Base-by-base conservation (phyloP, 495 filamentous ascomycete genomes). In the Hypomontagnella monticulosa region DNA sequence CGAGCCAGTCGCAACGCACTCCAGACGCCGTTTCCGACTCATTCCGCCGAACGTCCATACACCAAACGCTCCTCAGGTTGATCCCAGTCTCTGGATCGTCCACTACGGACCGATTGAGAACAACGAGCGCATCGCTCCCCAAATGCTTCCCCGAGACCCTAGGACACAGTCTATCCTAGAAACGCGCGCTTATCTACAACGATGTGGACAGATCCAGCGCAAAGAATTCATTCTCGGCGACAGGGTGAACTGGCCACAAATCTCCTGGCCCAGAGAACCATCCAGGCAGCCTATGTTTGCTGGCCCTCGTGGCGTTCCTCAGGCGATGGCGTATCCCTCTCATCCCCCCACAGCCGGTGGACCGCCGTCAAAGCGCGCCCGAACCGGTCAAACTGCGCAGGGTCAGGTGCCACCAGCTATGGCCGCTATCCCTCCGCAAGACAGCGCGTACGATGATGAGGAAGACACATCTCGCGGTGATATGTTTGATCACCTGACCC, bases 201-300 rank as follows among this genome's bases (percentile, higher is more conserved):
- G 79, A 33, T 87, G 90, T 63, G 94, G 95, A 20, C 91, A 92
- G 70, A 86, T 97, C 32, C 83, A 87, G 40, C 89, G 91, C 57
- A 97, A 96, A 68, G 93, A 97, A 66, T 99, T 99, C 72, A 93
- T 97, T 85, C 84, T 99, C 18, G 85, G 88, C 38, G 95, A 99
- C 75, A 85, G 91, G 5, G 81, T 83, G 47, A 95, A 90, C 75
- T 99, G 94, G 94, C 94, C 95, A 4, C 84, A 87, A 11, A 90
- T 98, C 54, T 85, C 86, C 38, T 85, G 92, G 54, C 91, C 93
- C 0, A 72, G 74, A 54, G 76, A 79, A 23, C 70, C 69, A 2
- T 74, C 75, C 4, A 74, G 78, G 27, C 82, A 84, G 66, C 71
- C 76, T 23, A 75, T 80, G 65, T 82, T 78, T 41, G 67, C 69